Conservation (phyloP, 768 basidiomycete species). For the Phylloporus sp. region DNA sequence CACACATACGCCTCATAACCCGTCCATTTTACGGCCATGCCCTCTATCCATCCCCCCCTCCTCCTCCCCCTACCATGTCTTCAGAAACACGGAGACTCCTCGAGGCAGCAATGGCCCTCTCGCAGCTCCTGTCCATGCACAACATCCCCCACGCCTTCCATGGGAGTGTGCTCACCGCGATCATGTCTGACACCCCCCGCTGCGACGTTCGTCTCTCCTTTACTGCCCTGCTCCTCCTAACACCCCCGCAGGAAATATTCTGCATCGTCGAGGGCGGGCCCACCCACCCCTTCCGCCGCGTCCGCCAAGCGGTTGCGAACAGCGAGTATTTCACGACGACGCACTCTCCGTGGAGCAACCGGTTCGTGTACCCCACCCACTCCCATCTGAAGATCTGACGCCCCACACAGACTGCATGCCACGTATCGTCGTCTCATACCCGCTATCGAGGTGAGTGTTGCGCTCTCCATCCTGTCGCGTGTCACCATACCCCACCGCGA, state of each 20-base stretch:
- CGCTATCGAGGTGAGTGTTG: conserved; percentile 59
- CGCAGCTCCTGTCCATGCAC: conserved; percentile 51
- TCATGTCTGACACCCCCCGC: conserved; percentile 61
- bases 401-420: conserved; percentile 55
- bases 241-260: conserved; percentile 61
- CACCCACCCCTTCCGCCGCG: conserved; percentile 72
- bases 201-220: conserved; percentile 52
- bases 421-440: conserved; percentile 76
- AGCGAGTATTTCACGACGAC: conserved; percentile 62
- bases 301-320: conserved; percentile 68
- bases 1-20: conserved; percentile 37
- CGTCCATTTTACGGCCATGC: conserved; percentile 54
- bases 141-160: conserved; percentile 79
- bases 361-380: conserved; percentile 41
- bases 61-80: conserved; percentile 38
- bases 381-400: conserved; percentile 9
- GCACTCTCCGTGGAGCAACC: conserved; percentile 83
- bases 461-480: neutral
- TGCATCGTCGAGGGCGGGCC: conserved; percentile 80
- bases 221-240: conserved; percentile 8
- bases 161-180: conserved; percentile 67
- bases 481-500: conserved; percentile 4
- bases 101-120: conserved; percentile 75
- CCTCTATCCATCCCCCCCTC: conserved; percentile 20
- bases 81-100: conserved; percentile 71